Conservation (phyloP, 768 basidiomycete species). For the Xanthoconium stramineum region DNA sequence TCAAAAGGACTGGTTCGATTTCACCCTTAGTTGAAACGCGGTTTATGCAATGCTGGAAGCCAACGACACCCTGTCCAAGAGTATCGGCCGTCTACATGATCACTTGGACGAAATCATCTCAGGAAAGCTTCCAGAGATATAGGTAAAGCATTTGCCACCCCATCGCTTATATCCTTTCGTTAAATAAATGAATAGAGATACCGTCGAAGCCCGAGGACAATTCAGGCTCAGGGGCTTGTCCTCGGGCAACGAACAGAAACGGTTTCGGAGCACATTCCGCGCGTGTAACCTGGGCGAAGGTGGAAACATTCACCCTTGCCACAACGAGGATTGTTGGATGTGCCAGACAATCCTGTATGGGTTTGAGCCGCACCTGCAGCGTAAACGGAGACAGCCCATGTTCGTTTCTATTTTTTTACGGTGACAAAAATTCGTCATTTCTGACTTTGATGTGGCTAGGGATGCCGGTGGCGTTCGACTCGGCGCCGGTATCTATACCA, state of each 20-base stretch:
- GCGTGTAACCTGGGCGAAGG: conserved; percentile 24
- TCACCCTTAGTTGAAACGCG: conserved; percentile 11
- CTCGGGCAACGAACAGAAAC: conserved; percentile 23
- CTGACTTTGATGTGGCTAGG: conserved; percentile 8
- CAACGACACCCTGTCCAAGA: conserved; percentile 3
- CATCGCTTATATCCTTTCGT: background rate
- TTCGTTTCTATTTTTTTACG: background rate
- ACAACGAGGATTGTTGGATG: conserved; percentile 8
- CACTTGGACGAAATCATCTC: conserved; percentile 15
- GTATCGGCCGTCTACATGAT: conserved; percentile 20
- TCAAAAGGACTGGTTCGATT: background rate
- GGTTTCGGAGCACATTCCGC: conserved; percentile 19
- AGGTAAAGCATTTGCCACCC: background rate
- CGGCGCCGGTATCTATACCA: conserved; percentile 27
- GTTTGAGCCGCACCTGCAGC: conserved; percentile 20
- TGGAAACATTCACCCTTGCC: conserved; percentile 16
- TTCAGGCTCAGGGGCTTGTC: background rate
- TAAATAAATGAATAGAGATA: conserved; percentile 8
- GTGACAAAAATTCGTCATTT: background rate
- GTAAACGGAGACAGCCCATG: conserved; percentile 14
- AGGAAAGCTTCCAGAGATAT: conserved; percentile 15
- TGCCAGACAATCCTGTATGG: conserved; percentile 23
- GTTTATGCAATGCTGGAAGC: conserved; percentile 11
- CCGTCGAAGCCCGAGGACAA: conserved; percentile 12
- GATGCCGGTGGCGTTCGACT: conserved; percentile 19